Evolutionary conservation across 129 eudicot genomes (phyloP).

Genomic region (Solidago caesia): DNA sequence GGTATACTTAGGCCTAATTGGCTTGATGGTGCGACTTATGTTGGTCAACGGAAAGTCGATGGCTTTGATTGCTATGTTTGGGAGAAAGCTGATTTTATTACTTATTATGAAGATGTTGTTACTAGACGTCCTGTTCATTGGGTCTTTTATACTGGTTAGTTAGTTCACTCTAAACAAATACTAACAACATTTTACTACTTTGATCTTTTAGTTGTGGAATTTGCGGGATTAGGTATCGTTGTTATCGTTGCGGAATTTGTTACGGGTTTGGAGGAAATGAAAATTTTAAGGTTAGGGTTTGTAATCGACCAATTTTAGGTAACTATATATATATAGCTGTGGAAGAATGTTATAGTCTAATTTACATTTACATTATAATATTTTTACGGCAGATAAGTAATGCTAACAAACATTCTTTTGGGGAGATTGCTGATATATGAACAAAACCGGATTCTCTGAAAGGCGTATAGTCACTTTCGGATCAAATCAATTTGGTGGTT

Average conservation of each 20-base stretch:
- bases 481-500: no score
- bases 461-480: no score
- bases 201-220: background rate
- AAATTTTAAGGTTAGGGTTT: constrained; percentile 10
- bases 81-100: constrained; percentile 76
- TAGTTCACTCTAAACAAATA: background rate
- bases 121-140: constrained; percentile 73
- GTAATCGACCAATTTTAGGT: background rate
- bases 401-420: no score
- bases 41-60: constrained; percentile 53
- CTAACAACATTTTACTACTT: no score
- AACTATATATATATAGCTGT: background rate
- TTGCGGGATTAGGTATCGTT: background rate
- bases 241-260: background rate
- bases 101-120: constrained; percentile 73
- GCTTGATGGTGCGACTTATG: constrained; percentile 70
- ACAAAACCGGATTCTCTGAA: no score
- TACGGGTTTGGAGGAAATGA: background rate
- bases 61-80: constrained; percentile 70
- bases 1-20: constrained; percentile 87
- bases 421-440: no score
- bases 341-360: no score
- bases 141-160: constrained; percentile 69
- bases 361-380: no score
- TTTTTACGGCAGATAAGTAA: no score